phyloP scores from a whole-genome alignment of 192 early-diverging fungal genomes.

The Coemansia sp. region DNA sequence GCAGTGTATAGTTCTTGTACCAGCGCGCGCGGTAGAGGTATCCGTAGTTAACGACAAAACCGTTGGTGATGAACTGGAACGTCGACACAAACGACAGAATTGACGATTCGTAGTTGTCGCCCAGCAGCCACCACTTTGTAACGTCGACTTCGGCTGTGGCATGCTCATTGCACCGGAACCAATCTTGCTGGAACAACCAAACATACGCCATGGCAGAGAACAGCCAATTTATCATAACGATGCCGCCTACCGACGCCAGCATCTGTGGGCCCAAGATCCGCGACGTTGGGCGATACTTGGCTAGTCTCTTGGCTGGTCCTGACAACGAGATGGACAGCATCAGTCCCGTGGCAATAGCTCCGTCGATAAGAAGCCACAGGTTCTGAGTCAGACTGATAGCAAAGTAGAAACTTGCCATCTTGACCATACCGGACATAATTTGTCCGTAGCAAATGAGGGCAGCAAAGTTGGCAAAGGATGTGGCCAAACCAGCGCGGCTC shows the following conservation, averaged over 20 bases:
- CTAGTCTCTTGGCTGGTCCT: constrained; percentile 54
- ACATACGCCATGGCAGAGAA: constrained; percentile 55
- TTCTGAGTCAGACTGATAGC: constrained; percentile 58
- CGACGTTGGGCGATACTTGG: constrained; percentile 62
- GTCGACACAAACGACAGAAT: constrained; percentile 56
- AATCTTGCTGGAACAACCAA: constrained; percentile 58
- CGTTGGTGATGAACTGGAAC: constrained; percentile 70
- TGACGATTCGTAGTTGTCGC: constrained; percentile 71
- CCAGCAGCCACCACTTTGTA: constrained; percentile 73
- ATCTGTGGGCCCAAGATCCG: constrained; percentile 68
- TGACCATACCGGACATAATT: constrained; percentile 59
- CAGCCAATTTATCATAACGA: constrained; percentile 63
- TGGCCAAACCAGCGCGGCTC: constrained; percentile 67
- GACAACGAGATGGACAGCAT: constrained; percentile 61
- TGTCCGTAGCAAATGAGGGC: constrained; percentile 67
- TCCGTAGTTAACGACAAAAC: constrained; percentile 68
- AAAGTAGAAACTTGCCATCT: constrained; percentile 66
- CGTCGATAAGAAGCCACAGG: constrained; percentile 71
- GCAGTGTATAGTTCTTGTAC: constrained; percentile 59
- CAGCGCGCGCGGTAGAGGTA: constrained; percentile 59
- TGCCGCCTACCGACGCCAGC: constrained; percentile 59
- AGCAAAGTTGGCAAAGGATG: constrained; percentile 67
- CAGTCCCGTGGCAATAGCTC: constrained; percentile 59
- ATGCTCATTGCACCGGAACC: constrained; percentile 71
- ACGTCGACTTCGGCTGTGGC: constrained; percentile 59